Evolutionary conservation across 257 asterid species (phyloP), one percentile per base, ranked within the genome.

Genomic region (Thymus mandschuricus): DNA sequence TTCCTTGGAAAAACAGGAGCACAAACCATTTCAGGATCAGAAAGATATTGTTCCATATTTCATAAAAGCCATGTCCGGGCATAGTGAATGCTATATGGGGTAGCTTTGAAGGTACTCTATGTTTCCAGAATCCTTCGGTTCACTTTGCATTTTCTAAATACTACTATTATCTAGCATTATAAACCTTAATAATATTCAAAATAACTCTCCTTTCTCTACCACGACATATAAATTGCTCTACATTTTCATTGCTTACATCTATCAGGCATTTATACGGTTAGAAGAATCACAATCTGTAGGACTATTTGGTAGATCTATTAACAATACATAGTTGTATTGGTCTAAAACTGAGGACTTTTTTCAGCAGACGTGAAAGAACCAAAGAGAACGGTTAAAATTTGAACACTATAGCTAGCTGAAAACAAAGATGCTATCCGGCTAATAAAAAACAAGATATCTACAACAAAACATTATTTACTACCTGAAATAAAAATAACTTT

Each of bases 191-290:
- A 33, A 57, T 15, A 43, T 41, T 61, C 54, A 13, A 10, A 50
- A 27, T 31, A 61, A 31, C 21, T 33, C 43, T 57, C 50, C 62
- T 49, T 72, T 52, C 65, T 72, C 70, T 50, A 8, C 48, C 69
- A 9, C 57, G 35, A 43, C 59, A 10, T 13, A 64, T 43, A 8
- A 73, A 2, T 29, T 44, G 43, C 13, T 44, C 59, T 13, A 30
- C n/a, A 45, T 62, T 15, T 8, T 40, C 35, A 28, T 5, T 30
- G 30, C 31, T 64, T 34, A 35, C 56, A 56, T 64, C 57, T 38
- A 63, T 73, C 30, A 3, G 44, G 41, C 48, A 33, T 51, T 55
- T 56, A 10, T 38, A 31, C 21, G 15, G 29, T 45, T 62, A 28
- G 35, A 15, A 30, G 6, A 40, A 63, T 29, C 38, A 63, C 0